These are phyloP conservation scores for Candolleomyces efflorescens DNA, from an alignment of 768 basidiomycete species.

Conservation along the genomic window DNA sequence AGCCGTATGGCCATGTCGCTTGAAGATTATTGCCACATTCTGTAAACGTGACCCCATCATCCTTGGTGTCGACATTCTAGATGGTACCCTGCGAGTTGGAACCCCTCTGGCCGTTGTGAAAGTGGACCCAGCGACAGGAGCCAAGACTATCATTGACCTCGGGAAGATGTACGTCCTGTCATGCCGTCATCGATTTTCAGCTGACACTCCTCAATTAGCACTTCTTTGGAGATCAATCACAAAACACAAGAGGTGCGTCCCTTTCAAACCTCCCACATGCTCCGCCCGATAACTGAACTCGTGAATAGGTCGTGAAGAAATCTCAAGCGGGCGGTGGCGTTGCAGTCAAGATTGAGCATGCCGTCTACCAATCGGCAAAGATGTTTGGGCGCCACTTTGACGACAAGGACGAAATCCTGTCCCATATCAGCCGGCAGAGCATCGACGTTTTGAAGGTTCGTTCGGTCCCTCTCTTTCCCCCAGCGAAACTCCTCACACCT, in stretches of 20 bases:
- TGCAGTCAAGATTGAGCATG: constrained; percentile 98
- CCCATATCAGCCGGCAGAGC: constrained; percentile 85
- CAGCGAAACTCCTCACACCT: constrained; percentile 2
- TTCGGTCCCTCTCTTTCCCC: constrained; percentile 1
- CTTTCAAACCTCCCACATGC: not conserved
- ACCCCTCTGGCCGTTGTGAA: constrained; percentile 96
- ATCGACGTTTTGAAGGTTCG: constrained; percentile 92
- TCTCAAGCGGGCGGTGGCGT: constrained; percentile 94
- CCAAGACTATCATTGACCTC: constrained; percentile 87
- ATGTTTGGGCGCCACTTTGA: constrained; percentile 96
- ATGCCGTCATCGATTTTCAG: not conserved
- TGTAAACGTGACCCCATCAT: constrained; percentile 98
- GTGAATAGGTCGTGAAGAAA: constrained; percentile 78
- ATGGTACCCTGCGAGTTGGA: constrained; percentile 85
- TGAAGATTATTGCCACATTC: constrained; percentile 92
- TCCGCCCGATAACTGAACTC: not conserved
- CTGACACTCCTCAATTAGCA: constrained; percentile 40
- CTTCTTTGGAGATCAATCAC: constrained; percentile 97
- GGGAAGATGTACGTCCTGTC: constrained; percentile 79
- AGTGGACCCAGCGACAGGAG: constrained; percentile 79
- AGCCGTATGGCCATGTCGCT: constrained; percentile 94
- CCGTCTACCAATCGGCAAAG: constrained; percentile 91
- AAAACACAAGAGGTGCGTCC: constrained; percentile 70
- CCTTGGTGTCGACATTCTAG: constrained; percentile 92
- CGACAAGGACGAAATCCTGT: constrained; percentile 92